These are phyloP conservation scores for Gossypium bickii DNA, from an alignment of 345 rosid species.

Conservation along the genomic window DNA sequence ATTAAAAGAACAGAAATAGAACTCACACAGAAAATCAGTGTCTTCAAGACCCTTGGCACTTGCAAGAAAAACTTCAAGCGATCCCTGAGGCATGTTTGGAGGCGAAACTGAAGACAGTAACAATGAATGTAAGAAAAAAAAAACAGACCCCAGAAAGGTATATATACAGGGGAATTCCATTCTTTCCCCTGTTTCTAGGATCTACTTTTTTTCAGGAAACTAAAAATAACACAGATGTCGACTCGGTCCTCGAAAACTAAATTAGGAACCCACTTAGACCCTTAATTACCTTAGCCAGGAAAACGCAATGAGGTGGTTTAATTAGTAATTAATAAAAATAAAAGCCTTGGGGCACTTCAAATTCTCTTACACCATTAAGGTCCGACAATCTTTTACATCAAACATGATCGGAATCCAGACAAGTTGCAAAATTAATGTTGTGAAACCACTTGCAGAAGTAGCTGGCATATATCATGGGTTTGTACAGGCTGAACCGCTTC, in stretches of 20 bases:
- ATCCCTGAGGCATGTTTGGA: conserved; percentile 49
- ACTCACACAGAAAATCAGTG: conserved; percentile 50
- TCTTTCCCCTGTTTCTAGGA: not conserved
- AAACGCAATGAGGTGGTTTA: too few species aligned
- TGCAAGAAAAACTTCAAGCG: conserved; percentile 59
- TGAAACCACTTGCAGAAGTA: not conserved
- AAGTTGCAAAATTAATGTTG: not conserved
- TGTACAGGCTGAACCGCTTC: not conserved
- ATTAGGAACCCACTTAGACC: not conserved
- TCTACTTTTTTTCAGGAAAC: not conserved
- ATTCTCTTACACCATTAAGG: too few species aligned
- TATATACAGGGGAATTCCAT: not conserved
- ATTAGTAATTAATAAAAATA: too few species aligned
- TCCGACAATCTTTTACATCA: too few species aligned
- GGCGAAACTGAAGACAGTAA: not conserved
- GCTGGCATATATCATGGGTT: not conserved
- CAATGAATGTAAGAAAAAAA: not conserved
- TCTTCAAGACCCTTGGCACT: conserved; percentile 61
- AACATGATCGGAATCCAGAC: not conserved
- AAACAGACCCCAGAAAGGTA: not conserved
- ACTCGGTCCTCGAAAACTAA: not conserved
- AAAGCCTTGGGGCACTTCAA: too few species aligned
- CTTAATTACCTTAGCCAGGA: too few species aligned
- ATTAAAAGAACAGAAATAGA: not conserved
- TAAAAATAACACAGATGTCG: not conserved